Base-by-base conservation (phyloP, 768 basidiomycete genomes). In the Galerina marginata region DNA sequence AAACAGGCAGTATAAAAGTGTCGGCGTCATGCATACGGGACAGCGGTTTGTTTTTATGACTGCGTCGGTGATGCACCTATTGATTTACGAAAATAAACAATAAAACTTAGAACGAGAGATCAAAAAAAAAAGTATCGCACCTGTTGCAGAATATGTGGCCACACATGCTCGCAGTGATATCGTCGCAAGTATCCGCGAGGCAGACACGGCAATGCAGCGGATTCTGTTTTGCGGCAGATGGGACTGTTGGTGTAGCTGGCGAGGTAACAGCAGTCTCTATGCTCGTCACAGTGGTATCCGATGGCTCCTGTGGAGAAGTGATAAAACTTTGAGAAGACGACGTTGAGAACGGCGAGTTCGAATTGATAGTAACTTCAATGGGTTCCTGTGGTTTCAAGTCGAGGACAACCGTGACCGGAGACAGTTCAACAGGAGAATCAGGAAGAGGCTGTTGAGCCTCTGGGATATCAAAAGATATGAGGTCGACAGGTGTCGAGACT, bases 101-200 rank as follows among this genome's bases (percentile, higher is more conserved):
- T 37, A 36, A 44, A 58, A 6, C 49, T 39, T 43, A 23, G 6
- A 37, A 43, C 12, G 5, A 16, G 20, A 26, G 16, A 40, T 9
- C 2, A 26, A 26, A 26, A 10, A 14, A 26, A 26, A 23, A 26
- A 37, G 40, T 44, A 20, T 4, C 65, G 23, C 58, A 86, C 86
- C 76, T 59, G 56, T 83, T 78, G 64, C 87, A 88, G 62, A 88
- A 88, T 15, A 88, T 65, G 61, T 88, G 87, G 3, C 87, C 87
- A 64, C 87, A 88, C 71, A 85, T 82, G 4, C 83, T 86, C 20
- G 81, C 86, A 2, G 83, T 86, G 46, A 81, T 78, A 59, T 86
- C 79, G 38, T 80, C 77, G 54, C 83, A 84, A 1, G 79, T 77
- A 54, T 86, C 79, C 25, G 72, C 67, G 5, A 75, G 71, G 62